Percentiles rank a stretch among this genome's conserved stretches.
phyloP scores from a whole-genome alignment of 306 rosid genomes.

The Vicia villosa region DNA sequence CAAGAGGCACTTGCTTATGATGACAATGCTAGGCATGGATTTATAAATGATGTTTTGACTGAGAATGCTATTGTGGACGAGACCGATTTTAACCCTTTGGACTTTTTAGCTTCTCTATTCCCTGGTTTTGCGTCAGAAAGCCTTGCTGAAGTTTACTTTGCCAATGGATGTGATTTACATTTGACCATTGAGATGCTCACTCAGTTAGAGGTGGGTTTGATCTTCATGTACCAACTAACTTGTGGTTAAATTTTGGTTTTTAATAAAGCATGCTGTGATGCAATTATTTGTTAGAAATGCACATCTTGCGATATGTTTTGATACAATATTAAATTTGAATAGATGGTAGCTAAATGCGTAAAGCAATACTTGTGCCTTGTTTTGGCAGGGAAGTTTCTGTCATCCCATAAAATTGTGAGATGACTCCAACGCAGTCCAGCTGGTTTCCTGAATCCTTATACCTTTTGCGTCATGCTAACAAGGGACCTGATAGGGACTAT shows the following conservation, averaged over 20 bases:
- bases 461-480: slow-evolving; percentile 19
- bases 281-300: slow-evolving; percentile 31
- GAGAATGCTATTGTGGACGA: slow-evolving; percentile 65
- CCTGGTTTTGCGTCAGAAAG: slow-evolving; percentile 95
- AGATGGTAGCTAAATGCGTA: slow-evolving; percentile 35
- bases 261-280: slow-evolving; percentile 28
- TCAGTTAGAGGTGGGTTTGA: slow-evolving; percentile 83
- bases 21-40: slow-evolving; percentile 63
- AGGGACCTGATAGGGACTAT: slow-evolving; percentile 1
- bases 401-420: slow-evolving; percentile 32
- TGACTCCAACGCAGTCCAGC: slow-evolving; percentile 35
- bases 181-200: slow-evolving; percentile 89
- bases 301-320: slow-evolving; percentile 13
- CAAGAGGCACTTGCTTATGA: slow-evolving; percentile 61
- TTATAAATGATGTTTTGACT: slow-evolving; percentile 60
- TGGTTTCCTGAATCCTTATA: slow-evolving; percentile 19
- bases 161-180: slow-evolving; percentile 78
- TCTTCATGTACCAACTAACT: slow-evolving; percentile 3
- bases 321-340: slow-evolving; percentile 18
- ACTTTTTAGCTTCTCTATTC: slow-evolving; percentile 80
- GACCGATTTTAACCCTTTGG: slow-evolving; percentile 68
- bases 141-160: slow-evolving; percentile 85
- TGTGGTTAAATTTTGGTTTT: slow-evolving; percentile 23
- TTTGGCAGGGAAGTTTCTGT: slow-evolving; percentile 36
- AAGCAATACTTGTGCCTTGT: slow-evolving; percentile 40